A percentile compares a stretch with the other conserved stretches of the same genome.
phyloP scores from a whole-genome alignment of 2,329 filamentous ascomycete species.

The Purpureocillium takamizusanense region DNA sequence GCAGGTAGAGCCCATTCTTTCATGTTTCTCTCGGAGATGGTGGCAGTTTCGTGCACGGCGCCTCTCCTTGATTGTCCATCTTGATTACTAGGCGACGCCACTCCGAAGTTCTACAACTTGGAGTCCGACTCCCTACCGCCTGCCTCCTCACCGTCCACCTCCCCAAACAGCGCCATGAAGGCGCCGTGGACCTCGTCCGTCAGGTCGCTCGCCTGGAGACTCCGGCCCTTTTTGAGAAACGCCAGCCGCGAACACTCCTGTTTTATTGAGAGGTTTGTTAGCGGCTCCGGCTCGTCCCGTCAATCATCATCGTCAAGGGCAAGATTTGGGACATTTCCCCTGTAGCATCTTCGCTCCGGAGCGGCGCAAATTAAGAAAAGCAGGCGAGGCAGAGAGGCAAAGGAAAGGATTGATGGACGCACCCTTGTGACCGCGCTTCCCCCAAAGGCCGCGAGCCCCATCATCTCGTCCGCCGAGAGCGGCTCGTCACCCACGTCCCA shows the following conservation, averaged over 20 bases:
- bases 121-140: no score
- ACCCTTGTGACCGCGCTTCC: conserved; percentile 81
- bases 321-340: no score
- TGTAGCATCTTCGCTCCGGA: no score
- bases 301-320: no score
- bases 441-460: conserved; percentile 75
- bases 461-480: conserved; percentile 45
- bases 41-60: no score
- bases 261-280: neutral
- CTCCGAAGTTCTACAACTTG: no score
- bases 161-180: conserved; percentile 73
- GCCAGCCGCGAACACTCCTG: conserved; percentile 78
- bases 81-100: no score
- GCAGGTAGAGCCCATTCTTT: no score
- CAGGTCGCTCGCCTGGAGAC: conserved; percentile 85
- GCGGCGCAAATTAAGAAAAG: no score
- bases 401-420: conserved; percentile 17
- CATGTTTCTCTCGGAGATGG: no score
- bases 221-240: conserved; percentile 76
- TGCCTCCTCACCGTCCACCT: conserved; percentile 47
- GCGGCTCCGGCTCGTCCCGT: no score
- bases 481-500: conserved; percentile 53
- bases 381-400: neutral
- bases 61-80: no score
- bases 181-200: conserved; percentile 82